Evolutionary conservation across 306 rosid genomes (phyloP).

Genomic region (Vigna mungo): DNA sequence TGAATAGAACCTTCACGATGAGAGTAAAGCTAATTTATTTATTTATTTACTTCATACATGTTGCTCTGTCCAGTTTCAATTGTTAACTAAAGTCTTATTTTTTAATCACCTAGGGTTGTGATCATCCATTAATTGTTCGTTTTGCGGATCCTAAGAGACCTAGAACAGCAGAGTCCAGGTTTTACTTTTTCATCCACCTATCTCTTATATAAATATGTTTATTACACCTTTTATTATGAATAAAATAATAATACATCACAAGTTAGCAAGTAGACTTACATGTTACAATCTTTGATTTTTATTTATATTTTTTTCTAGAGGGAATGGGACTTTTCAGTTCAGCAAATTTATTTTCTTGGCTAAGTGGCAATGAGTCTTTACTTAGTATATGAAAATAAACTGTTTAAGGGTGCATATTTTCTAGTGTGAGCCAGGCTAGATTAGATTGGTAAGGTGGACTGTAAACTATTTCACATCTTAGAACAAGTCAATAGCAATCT

Average conservation of each 20-base stretch:
- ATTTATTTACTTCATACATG: slow-evolving; percentile 27
- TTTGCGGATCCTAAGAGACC: slow-evolving; percentile 93
- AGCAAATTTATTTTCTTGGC: slow-evolving; percentile 31
- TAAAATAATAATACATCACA: slow-evolving; percentile 18
- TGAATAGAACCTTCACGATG: slow-evolving; percentile 71
- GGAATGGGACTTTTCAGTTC: not conserved
- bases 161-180: slow-evolving; percentile 77
- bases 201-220: slow-evolving; percentile 33
- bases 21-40: slow-evolving; percentile 61
- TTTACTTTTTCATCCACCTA: slow-evolving; percentile 39
- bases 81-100: slow-evolving; percentile 44
- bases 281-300: not conserved
- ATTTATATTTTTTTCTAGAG: not conserved
- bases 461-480: slow-evolving; percentile 1
- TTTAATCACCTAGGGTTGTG: slow-evolving; percentile 70
- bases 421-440: slow-evolving; percentile 21
- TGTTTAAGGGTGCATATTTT: slow-evolving; percentile 24
- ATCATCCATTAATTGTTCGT: slow-evolving; percentile 83
- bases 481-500: not conserved
- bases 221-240: slow-evolving; percentile 5
- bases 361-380: slow-evolving; percentile 23
- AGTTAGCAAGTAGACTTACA: not conserved
- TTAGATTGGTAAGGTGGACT: slow-evolving; percentile 27
- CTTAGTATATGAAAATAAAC: slow-evolving; percentile 12
- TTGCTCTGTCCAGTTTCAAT: slow-evolving; percentile 37